These are phyloP conservation scores for Sindora glabra DNA, from an alignment of 306 rosid genomes.

Conservation along the genomic window DNA sequence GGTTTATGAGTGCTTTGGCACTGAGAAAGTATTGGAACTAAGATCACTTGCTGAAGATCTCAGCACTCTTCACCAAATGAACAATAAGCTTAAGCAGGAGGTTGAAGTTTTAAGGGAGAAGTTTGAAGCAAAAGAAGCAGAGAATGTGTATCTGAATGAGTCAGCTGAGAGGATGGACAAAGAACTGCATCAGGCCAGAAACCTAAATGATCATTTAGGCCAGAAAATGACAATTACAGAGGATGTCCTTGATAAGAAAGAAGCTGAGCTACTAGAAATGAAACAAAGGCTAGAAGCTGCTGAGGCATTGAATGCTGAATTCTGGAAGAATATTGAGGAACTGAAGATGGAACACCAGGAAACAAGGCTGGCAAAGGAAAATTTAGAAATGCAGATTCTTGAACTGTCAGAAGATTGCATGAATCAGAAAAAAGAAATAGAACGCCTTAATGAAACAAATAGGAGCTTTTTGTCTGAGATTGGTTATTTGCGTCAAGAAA, in stretches of 20 bases:
- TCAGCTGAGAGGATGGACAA: constrained; percentile 36
- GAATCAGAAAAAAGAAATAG: constrained; percentile 56
- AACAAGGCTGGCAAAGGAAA: constrained; percentile 35
- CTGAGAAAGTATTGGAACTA: constrained; percentile 55
- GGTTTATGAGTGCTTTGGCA: constrained; percentile 54
- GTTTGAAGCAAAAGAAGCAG: constrained; percentile 45
- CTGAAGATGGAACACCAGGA: constrained; percentile 53
- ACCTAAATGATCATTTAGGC: constrained; percentile 39
- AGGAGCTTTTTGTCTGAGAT: constrained; percentile 47
- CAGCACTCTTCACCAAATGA: constrained; percentile 31
- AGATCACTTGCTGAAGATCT: constrained; percentile 47
- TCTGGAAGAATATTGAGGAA: constrained; percentile 46
- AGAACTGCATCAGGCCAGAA: constrained; percentile 44
- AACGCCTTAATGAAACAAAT: constrained; percentile 51
- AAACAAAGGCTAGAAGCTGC: constrained; percentile 50
- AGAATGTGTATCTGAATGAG: constrained; percentile 44
- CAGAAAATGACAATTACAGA: constrained; percentile 38
- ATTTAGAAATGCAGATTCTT: constrained; percentile 47
- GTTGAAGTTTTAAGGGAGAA: constrained; percentile 40
- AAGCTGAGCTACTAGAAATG: constrained; percentile 51
- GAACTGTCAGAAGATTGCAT: constrained; percentile 48
- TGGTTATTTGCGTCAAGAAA: constrained; percentile 40
- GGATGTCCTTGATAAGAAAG: constrained; percentile 39
- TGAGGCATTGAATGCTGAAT: constrained; percentile 43
- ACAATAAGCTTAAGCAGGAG: constrained; percentile 45